Base-by-base conservation (phyloP, 352 stramenopile genomes). In the Phytophthora ohioensis region DNA sequence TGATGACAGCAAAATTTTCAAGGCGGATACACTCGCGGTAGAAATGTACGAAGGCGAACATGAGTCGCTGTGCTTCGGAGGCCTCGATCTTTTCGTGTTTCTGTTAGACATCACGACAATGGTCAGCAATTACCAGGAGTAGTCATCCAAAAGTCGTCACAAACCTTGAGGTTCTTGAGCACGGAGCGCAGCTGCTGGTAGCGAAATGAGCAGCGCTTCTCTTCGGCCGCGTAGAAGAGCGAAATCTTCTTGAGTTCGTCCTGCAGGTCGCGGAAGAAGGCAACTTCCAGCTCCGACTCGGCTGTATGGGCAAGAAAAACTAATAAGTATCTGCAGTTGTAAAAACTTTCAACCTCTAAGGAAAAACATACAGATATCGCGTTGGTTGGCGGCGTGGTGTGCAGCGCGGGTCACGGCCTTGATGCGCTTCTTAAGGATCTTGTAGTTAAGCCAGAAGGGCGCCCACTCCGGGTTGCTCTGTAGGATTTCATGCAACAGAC, bases 391-490 rank as follows among this genome's bases (percentile, higher is more conserved):
- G 32, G 74, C 62, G 46, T 79, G 72, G 64, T 80, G 75, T 31
- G 69, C 76, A 32, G 79, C 76, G 42, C 71, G 60, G 7, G 81
- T 85, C 38, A 93, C 85, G 36, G 81, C 82, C 69, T 94, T 94
- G 59, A 94, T 93, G 67, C 82, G 85, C 61, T 93, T 94, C 73
- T 94, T 94, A 52, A 94, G 83, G 36, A 71, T 85, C 76, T 94
- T 94, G 70, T 94, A 94, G 76, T 93, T 93, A 69, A 94, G 87
- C 87, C 87, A 94, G 67, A 93, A 94, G 32, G 85, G 85, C n/a
- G 83, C 85, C 85, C 85, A 94, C 64, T 93, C 84, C 10, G 87
- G 85, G 64, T 91, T 93, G 72, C 84, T 91, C 67, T 88, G 81
- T 41, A 92, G 58, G 64, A 91, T 88, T 64, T 89, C 82, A 35